Conservation (phyloP, 495 filamentous ascomycete species). For the Aspergillus campestris region DNA sequence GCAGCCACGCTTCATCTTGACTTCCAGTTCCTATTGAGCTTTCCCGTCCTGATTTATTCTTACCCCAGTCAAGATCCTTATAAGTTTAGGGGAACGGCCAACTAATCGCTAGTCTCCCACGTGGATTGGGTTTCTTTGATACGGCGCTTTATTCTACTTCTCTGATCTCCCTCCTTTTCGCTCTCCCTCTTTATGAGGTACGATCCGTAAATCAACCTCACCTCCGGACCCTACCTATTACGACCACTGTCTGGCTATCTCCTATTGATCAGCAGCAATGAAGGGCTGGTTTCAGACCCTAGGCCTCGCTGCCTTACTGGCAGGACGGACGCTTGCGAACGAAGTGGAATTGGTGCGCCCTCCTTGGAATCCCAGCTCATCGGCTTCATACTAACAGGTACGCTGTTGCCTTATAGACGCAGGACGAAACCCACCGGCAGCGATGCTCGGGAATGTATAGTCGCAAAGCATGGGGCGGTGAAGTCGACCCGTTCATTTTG, state of each 20-base stretch:
- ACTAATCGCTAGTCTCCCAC: not conserved
- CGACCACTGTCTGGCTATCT: slow-evolving; percentile 9
- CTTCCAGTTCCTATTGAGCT: not conserved
- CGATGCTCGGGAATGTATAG: slow-evolving; percentile 98
- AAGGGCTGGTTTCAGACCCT: slow-evolving; percentile 45
- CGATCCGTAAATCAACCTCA: slow-evolving; percentile 1
- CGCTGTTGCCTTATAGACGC: slow-evolving; percentile 41
- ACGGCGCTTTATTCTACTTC: not conserved
- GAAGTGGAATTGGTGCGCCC: slow-evolving; percentile 55
- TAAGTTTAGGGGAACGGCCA: not conserved
- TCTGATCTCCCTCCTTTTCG: not conserved
- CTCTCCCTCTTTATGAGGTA: slow-evolving; percentile 9
- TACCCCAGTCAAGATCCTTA: too few species aligned
- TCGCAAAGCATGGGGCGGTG: slow-evolving; percentile 80
- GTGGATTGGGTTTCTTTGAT: not conserved
- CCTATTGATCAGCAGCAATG: slow-evolving; percentile 34
- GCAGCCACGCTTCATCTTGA: slow-evolving; percentile 21
- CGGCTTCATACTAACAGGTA: not conserved
- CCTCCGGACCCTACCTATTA: slow-evolving; percentile 17
- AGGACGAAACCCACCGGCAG: slow-evolving; percentile 69
- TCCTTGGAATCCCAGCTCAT: not conserved
- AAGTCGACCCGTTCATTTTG: slow-evolving; percentile 78
- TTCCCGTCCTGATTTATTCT: too few species aligned
- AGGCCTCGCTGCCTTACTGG: slow-evolving; percentile 40
- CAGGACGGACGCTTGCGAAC: slow-evolving; percentile 47